Percentiles rank a stretch among this genome's conserved stretches.
Evolutionary conservation across 2,329 filamentous ascomycete species (phyloP).

Genomic region (Xylogone sp.): DNA sequence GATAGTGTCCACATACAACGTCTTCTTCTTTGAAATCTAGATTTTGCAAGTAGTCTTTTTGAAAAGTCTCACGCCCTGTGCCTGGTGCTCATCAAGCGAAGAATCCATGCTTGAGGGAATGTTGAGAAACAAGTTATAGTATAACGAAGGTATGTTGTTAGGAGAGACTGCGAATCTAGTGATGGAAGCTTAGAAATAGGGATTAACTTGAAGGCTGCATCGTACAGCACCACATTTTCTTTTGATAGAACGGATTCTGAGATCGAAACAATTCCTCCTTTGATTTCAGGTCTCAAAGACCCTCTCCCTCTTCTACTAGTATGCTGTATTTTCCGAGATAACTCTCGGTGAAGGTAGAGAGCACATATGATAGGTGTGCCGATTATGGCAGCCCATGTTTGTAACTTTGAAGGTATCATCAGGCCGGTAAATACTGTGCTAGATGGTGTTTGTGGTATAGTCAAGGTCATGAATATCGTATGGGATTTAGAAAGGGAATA

Average conservation of each 20-base stretch:
- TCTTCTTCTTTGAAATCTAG: slow-evolving; percentile 3
- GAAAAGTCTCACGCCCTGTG: background rate
- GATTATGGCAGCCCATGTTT: background rate
- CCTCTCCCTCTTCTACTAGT: background rate
- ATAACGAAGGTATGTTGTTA: slow-evolving; percentile 3
- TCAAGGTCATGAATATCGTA: too few relatives aligned
- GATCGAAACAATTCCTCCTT: background rate
- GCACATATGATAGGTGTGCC: background rate
- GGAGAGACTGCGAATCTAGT: background rate
- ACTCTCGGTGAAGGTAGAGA: background rate
- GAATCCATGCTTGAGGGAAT: slow-evolving; percentile 3
- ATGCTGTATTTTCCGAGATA: background rate
- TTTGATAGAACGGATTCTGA: background rate
- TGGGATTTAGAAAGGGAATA: too few relatives aligned
- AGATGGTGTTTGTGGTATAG: too few relatives aligned
- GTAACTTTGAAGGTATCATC: too few relatives aligned
- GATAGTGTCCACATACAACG: background rate
- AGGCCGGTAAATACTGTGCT: too few relatives aligned
- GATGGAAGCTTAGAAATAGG: background rate
- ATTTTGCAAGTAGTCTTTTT: background rate
- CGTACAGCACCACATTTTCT: background rate
- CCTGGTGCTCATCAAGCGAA: background rate
- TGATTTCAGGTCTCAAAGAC: background rate
- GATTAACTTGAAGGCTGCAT: background rate
- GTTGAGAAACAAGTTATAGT: slow-evolving; percentile 3